Percentiles rank a stretch among this genome's conserved stretches.
phyloP scores from a whole-genome alignment of 2,329 filamentous ascomycete species.

The Tolypocladium amazonense region DNA sequence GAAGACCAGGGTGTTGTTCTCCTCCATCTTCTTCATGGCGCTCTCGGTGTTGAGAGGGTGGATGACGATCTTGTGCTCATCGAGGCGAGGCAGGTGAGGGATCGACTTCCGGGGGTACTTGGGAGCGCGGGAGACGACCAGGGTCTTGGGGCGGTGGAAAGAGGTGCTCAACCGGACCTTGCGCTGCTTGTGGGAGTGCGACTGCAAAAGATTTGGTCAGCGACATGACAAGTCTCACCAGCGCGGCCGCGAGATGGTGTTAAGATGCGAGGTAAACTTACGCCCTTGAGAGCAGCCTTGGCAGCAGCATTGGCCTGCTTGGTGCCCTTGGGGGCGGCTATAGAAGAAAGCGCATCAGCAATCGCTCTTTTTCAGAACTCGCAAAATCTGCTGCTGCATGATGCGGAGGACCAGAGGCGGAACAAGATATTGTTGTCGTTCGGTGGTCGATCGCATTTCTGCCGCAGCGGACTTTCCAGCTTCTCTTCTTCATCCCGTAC shows the following conservation, averaged over 20 bases:
- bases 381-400: constrained; percentile 68
- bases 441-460: constrained; percentile 3
- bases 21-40: constrained; percentile 99
- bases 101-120: constrained; percentile 97
- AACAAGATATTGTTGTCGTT: constrained; percentile 1
- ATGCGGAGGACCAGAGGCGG: constrained; percentile 25
- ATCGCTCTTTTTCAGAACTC: constrained; percentile 62
- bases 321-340: constrained; percentile 51
- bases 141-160: constrained; percentile 97
- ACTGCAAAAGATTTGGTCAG: constrained; percentile 19
- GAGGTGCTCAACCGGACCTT: constrained; percentile 88
- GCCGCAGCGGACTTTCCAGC: constrained; percentile 2
- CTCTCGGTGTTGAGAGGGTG: constrained; percentile 99
- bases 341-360: constrained; percentile 53
- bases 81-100: constrained; percentile 78
- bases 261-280: constrained; percentile 43
- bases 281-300: constrained; percentile 92
- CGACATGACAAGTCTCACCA: neutral
- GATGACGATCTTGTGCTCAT: constrained; percentile 95
- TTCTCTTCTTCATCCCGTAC: constrained; percentile 29
- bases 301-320: constrained; percentile 91
- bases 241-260: neutral
- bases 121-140: constrained; percentile 77
- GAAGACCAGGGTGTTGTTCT: constrained; percentile 99
- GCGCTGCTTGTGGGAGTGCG: constrained; percentile 67